Base-by-base conservation (phyloP, 2,329 filamentous ascomycete genomes). In the Fusarium euwallaceae region DNA sequence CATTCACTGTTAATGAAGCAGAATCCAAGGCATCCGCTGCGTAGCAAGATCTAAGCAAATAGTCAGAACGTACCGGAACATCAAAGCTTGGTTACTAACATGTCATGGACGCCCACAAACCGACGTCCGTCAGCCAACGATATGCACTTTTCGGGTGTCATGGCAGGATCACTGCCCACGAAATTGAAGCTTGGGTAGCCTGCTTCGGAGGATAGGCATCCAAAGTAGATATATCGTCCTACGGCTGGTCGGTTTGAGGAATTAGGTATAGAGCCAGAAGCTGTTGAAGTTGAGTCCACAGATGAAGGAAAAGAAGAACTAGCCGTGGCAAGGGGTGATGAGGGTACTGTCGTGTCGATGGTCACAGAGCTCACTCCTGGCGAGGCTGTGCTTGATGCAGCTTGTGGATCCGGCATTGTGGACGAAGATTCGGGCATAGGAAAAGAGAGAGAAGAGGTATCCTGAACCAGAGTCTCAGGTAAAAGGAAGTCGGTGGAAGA, bases 121-220 rank as follows among this genome's bases (percentile, higher is more conserved):
- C 20, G 45, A 9, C 34, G 59, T 2, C 70, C 70, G 8, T 8
- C 12, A 3, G 45, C 51, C 17, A 69, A 16, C 7, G 39, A 43
- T 29, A 48, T 63, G 22, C 73, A 76, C 17, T 62, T 37, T 4
- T 4, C 20, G 3, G 73, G 72, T 3, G 72, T 74, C 69, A 76
- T 74, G 4, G 66, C 63, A 4, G 62, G 39, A 1, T 24, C 39
- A 9, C 27, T 63, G 1, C 22, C 61, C 6, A 74, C 24, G 11
- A 72, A 22, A 5, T 43, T 27, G 27, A 76, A 76, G n/a, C 32
- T 70, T 9, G 73, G 72, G 22, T 72, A 76, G 3, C 73, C 69
- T 16, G 34, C 32, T 12, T 20, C 11, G n/a, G 73, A 73, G 2
- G 67, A 67, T 6, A 74, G 22, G 24, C 72, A 76, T 4, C 73